Conservation (phyloP, 805 yeast species). For the Starmera quercuum region DNA sequence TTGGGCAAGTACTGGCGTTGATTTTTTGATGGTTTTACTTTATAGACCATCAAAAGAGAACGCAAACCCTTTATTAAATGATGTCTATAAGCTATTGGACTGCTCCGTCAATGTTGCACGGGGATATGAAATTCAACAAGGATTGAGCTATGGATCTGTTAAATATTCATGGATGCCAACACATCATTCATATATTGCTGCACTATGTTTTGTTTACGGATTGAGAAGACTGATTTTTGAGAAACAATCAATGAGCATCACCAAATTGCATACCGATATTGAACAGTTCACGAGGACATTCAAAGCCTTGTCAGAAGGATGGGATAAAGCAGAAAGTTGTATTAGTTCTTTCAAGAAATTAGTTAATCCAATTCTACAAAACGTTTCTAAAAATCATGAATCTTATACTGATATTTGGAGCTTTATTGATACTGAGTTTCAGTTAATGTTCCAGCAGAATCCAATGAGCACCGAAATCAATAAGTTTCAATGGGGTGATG, state of each 20-base stretch:
- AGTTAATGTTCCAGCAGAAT: background rate
- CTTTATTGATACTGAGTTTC: background rate
- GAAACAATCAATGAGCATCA: background rate
- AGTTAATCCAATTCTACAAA: background rate
- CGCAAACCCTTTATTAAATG: background rate
- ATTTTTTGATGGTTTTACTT: background rate
- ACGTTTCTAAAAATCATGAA: background rate
- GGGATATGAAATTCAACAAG: background rate
- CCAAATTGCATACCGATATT: background rate
- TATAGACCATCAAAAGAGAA: background rate
- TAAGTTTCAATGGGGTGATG: background rate
- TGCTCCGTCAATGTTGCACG: background rate
- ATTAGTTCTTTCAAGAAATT: background rate
- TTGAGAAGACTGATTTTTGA: background rate
- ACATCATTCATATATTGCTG: slow-evolving; percentile 1
- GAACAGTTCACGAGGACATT: background rate
- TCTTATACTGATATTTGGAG: background rate
- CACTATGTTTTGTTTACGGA: background rate
- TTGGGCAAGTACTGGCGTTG: background rate
- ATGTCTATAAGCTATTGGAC: background rate
- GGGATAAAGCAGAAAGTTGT: slow-evolving; percentile 1
- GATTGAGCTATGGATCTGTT: background rate
- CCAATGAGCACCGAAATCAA: background rate
- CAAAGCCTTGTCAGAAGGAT: background rate
- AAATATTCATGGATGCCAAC: background rate